Conservation (phyloP, 306 rosid species). For the Malus orientalis region DNA sequence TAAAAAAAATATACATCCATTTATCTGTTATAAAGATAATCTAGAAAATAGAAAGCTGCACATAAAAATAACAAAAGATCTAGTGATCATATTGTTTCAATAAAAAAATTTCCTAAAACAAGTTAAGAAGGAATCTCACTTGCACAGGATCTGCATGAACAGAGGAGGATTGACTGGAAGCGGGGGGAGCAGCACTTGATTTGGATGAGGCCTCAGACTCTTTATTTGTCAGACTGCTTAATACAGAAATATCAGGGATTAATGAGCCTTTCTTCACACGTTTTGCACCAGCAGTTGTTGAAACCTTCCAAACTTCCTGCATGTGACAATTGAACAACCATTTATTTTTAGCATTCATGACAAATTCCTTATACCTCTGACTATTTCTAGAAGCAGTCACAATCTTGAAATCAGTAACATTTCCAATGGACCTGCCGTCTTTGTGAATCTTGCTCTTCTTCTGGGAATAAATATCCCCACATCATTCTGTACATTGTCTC, state of each 20-base stretch:
- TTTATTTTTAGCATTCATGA: constrained; percentile 7
- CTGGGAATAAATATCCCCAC: constrained; percentile 96
- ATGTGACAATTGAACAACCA: constrained; percentile 13
- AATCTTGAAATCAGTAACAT: constrained; percentile 11
- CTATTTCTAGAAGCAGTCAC: background rate
- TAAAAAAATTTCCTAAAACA: constrained; percentile 4
- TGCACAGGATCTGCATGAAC: constrained; percentile 46
- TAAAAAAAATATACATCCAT: background rate
- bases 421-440: constrained; percentile 78
- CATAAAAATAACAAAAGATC: constrained; percentile 2
- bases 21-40: background rate
- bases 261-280: constrained; percentile 75
- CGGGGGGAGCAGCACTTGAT: constrained; percentile 41
- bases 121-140: constrained; percentile 46
- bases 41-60: background rate
- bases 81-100: background rate
- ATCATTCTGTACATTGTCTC: constrained; percentile 96
- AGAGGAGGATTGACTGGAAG: constrained; percentile 48
- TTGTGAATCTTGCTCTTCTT: constrained; percentile 96
- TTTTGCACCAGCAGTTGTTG: constrained; percentile 89
- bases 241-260: constrained; percentile 50
- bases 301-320: constrained; percentile 98
- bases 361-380: constrained; percentile 8
- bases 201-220: constrained; percentile 61
- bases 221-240: constrained; percentile 53